Evolutionary conservation across 2,329 filamentous ascomycete species (phyloP).

Genomic region (Ceratocystiopsis sp.): DNA sequence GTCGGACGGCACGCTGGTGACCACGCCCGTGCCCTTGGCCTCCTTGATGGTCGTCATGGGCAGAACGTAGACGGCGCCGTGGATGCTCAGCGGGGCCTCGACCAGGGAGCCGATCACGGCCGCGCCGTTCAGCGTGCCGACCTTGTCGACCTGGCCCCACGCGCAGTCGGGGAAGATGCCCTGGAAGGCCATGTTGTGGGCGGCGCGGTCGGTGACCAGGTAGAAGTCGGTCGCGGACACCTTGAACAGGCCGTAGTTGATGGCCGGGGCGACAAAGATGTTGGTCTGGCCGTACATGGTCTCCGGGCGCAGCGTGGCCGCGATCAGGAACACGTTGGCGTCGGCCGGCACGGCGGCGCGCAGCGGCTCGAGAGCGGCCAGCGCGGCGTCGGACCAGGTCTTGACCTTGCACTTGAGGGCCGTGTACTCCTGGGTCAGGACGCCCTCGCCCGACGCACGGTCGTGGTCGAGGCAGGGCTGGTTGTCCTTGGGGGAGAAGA

Average conservation of each 20-base stretch:
- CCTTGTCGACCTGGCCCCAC: constrained; percentile 45
- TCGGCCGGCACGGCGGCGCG: constrained; percentile 62
- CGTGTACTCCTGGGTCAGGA: constrained; percentile 81
- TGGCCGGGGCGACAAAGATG: constrained; percentile 84
- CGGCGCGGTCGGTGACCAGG: constrained; percentile 38
- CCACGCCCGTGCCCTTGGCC: constrained; percentile 90
- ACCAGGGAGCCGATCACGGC: constrained; percentile 79
- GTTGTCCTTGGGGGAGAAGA: constrained; percentile 52
- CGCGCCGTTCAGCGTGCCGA: constrained; percentile 58
- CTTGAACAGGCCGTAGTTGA: constrained; percentile 70
- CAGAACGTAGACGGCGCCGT: constrained; percentile 71
- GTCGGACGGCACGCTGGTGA: constrained; percentile 90
- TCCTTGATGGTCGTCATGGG: constrained; percentile 91
- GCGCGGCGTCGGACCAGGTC: constrained; percentile 50
- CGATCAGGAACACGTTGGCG: constrained; percentile 73
- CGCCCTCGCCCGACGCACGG: constrained; percentile 61
- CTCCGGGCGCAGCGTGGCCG: constrained; percentile 81
- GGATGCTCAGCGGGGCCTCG: constrained; percentile 72
- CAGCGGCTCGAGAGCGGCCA: constrained; percentile 52
- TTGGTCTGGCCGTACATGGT: constrained; percentile 98
- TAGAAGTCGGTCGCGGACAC: constrained; percentile 50
- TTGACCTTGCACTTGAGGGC: constrained; percentile 81
- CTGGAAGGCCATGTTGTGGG: constrained; percentile 94
- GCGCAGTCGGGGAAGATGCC: constrained; percentile 46
- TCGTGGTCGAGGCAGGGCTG: constrained; percentile 84